Conservation (phyloP, 129 eudicot species). For the Helianthus tuberosus region DNA sequence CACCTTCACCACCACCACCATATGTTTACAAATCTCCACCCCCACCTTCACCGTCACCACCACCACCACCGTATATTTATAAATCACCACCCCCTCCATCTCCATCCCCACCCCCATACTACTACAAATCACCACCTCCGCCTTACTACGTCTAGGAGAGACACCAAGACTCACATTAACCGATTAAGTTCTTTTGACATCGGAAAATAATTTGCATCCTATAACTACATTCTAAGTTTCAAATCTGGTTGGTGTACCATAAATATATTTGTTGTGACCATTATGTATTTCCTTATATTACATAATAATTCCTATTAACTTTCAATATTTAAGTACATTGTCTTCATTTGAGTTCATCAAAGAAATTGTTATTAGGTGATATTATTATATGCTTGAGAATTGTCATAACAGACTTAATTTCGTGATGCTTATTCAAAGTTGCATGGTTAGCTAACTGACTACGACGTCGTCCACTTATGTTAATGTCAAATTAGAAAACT, state of each 20-base stretch:
- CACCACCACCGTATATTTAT: slow-evolving; percentile 4
- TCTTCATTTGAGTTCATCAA: not conserved
- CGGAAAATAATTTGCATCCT: not conserved
- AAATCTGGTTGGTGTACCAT: not conserved
- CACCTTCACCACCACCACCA: slow-evolving; percentile 7
- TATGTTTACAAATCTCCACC: slow-evolving; percentile 14
- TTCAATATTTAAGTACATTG: not conserved
- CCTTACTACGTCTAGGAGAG: not conserved
- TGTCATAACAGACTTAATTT: no score
- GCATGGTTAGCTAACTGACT: no score
- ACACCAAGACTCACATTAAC: not conserved
- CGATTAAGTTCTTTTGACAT: not conserved
- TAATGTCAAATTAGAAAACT: no score
- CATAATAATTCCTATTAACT: not conserved
- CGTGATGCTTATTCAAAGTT: no score
- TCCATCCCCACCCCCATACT: slow-evolving; percentile 10
- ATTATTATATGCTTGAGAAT: no score
- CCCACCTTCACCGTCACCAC: slow-evolving; percentile 5
- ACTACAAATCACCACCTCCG: slow-evolving; percentile 11
- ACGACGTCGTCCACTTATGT: no score
- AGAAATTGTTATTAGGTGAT: no score
- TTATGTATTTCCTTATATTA: not conserved
- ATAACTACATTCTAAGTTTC: slow-evolving; percentile 13
- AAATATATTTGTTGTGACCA: not conserved
- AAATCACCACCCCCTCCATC: slow-evolving; percentile 19